Conservation (phyloP, 352 stramenopile genomes). For the Globisporangium parvum region DNA sequence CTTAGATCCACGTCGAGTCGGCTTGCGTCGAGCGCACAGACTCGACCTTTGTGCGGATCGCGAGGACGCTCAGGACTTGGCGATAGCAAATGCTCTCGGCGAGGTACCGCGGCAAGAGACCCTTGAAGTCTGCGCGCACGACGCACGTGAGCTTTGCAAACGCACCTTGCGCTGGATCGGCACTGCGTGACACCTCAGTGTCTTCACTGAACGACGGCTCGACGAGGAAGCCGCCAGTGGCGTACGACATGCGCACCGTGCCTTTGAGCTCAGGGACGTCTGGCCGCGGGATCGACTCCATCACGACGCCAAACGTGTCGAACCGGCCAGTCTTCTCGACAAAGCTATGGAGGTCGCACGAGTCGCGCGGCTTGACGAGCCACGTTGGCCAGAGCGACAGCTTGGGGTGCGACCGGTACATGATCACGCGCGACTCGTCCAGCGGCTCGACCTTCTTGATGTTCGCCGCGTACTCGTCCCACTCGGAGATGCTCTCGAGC, state of each 20-base stretch:
- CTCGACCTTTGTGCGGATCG: conserved; percentile 47
- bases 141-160: conserved; percentile 45
- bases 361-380: conserved; percentile 75
- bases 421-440: conserved; percentile 51
- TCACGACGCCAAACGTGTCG: conserved; percentile 60
- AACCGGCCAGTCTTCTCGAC: conserved; percentile 55
- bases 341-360: conserved; percentile 76
- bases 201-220: conserved; percentile 35
- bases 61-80: conserved; percentile 58
- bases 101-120: conserved; percentile 54
- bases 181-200: conserved; percentile 10
- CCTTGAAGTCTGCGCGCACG: conserved; percentile 56
- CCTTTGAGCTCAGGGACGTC: conserved; percentile 67
- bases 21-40: conserved; percentile 13
- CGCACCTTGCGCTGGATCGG: conserved; percentile 6
- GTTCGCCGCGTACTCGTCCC: conserved; percentile 26
- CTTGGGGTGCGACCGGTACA: conserved; percentile 64
- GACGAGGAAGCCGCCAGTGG: conserved; percentile 62
- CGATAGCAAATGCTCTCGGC: conserved; percentile 73
- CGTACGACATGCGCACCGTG: conserved; percentile 66
- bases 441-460: conserved; percentile 58
- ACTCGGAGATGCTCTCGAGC: conserved; percentile 36
- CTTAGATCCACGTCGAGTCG: conserved; percentile 15
- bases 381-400: conserved; percentile 73
- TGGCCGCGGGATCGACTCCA: conserved; percentile 57